Base-by-base conservation (phyloP, 106 monocot species). In the Acorus gramineus region DNA sequence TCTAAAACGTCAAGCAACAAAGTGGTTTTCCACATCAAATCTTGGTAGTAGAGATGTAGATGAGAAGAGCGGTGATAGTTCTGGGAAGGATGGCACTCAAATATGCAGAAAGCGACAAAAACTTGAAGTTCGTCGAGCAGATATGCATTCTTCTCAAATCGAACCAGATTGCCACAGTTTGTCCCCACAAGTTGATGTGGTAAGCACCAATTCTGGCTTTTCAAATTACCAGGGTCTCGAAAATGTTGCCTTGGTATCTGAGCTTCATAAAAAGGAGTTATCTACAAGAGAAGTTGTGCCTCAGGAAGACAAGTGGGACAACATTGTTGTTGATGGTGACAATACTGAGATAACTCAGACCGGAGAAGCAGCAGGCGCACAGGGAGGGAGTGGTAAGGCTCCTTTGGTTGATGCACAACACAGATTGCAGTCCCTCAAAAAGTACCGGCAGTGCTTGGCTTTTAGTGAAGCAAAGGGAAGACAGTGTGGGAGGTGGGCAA, bases 401-500 rank as follows among this genome's bases (percentile, higher is more conserved):
- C 4, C 60, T 44, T 43, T 59, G 62, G 7, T 50, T 45, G 72
- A 43, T 69, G 57, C 47, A 42, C 62, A 53, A 53, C 52, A 46
- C 53, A 70, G 53, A 57, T 8, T 45, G 45, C 59, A 63, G 65
- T 44, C 28, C n/a, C 13, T 8, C 13, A 73, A 61, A 44, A 81
- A 60, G 59, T 84, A 77, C 60, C 69, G 83, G 49, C 79, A 85
- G 61, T 96, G 96, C 56, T 68, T 66, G 48, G 82, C 90, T 65
- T 96, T 91, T 49, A 79, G 90, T 61, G 87, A 82, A 76, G 81
- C 83, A 42, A 90, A 91, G 66, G 85, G 85, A 78, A 80, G 90
- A 60, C 87, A 79, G 8, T 96, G 96, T 68, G 90, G 79, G 66
- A 84, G 96, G 78, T 96, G 90, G 96, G 96, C 90, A 62, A 96